These are phyloP conservation scores for Rhizopus microsporus DNA, from an alignment of 371 early-diverging fungal species.

Conservation along the genomic window DNA sequence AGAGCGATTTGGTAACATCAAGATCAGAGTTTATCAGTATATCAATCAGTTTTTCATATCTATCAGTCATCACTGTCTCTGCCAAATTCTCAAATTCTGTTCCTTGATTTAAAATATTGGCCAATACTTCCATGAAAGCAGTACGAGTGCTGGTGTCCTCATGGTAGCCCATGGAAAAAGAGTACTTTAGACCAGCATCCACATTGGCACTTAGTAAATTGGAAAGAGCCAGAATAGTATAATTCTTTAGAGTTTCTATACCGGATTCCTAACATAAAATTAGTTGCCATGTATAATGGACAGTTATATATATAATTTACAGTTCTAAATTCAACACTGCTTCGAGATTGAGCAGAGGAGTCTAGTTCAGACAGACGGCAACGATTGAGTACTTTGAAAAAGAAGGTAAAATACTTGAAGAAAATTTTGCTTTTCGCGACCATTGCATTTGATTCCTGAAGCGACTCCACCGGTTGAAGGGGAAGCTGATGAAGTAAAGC, in stretches of 20 bases:
- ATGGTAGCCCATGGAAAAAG: constrained; percentile 86
- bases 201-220: constrained; percentile 87
- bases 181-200: constrained; percentile 84
- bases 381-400: constrained; percentile 79
- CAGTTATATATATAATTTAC: constrained; percentile 10
- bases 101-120: constrained; percentile 81
- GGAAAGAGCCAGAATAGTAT: constrained; percentile 80
- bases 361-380: constrained; percentile 50
- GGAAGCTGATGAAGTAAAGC: constrained; percentile 76
- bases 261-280: constrained; percentile 41
- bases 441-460: constrained; percentile 55
- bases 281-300: not conserved
- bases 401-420: constrained; percentile 81
- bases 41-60: constrained; percentile 73
- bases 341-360: constrained; percentile 12
- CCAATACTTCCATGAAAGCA: constrained; percentile 86
- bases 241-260: constrained; percentile 68
- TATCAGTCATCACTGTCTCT: constrained; percentile 65
- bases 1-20: constrained; percentile 73
- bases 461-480: constrained; percentile 69
- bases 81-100: constrained; percentile 80
- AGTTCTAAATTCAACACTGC: constrained; percentile 10
- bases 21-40: constrained; percentile 63
- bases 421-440: constrained; percentile 72
- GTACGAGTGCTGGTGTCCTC: constrained; percentile 82